phyloP scores from a whole-genome alignment of 2,329 filamentous ascomycete genomes.

The Plenodomus lindquistii region DNA sequence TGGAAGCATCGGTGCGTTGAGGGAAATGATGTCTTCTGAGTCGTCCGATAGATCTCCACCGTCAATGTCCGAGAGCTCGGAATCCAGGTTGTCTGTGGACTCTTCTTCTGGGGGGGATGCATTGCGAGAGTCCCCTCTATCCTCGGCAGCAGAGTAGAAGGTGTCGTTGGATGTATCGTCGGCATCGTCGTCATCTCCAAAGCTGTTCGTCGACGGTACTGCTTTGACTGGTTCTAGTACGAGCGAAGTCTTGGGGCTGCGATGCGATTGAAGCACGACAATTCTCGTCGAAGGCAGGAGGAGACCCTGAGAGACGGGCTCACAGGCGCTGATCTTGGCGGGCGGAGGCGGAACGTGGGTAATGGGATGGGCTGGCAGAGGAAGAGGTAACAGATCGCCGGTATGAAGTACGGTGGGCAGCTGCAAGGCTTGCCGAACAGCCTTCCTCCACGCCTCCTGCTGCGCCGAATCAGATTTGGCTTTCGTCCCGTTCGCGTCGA shows the following conservation, averaged over 20 bases:
- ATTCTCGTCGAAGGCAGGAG: constrained; percentile 79
- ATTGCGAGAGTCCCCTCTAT: constrained; percentile 51
- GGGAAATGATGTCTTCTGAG: constrained; percentile 90
- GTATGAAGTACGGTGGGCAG: constrained; percentile 77
- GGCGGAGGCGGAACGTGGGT: constrained; percentile 84
- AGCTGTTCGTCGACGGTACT: constrained; percentile 61
- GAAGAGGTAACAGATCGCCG: constrained; percentile 80
- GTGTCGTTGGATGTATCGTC: constrained; percentile 88
- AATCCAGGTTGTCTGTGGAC: constrained; percentile 51
- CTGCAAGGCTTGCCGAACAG: constrained; percentile 73
- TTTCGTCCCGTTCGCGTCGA: constrained; percentile 45
- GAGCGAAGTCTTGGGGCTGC: constrained; percentile 55
- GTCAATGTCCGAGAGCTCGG: constrained; percentile 65
- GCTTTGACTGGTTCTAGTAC: constrained; percentile 48
- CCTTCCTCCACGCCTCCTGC: constrained; percentile 42
- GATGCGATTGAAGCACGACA: constrained; percentile 70
- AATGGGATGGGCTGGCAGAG: constrained; percentile 77
- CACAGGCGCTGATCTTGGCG: constrained; percentile 87
- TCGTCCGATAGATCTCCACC: constrained; percentile 87
- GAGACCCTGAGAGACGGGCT: constrained; percentile 88
- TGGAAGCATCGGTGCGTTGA: constrained; percentile 77
- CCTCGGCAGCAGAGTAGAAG: constrained; percentile 91
- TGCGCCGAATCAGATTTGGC: constrained; percentile 29
- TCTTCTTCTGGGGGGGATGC: constrained; percentile 46
- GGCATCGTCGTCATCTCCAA: constrained; percentile 69